Evolutionary conservation across 805 yeast genomes (phyloP).

Genomic region (Zygoascus biomembranicola): DNA sequence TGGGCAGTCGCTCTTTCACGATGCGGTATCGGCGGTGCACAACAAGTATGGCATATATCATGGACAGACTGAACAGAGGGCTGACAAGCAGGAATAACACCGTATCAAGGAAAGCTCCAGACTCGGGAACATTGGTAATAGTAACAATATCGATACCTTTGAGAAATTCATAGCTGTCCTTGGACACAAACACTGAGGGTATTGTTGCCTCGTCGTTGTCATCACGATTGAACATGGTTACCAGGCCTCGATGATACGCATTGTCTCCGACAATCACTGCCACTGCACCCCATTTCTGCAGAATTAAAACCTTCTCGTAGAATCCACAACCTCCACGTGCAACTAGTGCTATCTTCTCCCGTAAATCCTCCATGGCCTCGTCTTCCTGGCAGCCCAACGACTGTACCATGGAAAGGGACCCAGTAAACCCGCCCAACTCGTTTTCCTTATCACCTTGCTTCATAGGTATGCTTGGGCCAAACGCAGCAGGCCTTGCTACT

Average conservation of each 20-base stretch:
- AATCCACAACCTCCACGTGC: conserved; percentile 49
- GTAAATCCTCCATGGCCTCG: conserved; percentile 15
- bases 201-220: conserved; percentile 36
- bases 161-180: conserved; percentile 33
- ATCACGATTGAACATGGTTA: conserved; percentile 46
- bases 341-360: conserved; percentile 30
- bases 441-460: conserved; percentile 6
- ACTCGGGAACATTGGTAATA: conserved; percentile 18
- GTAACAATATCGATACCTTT: conserved; percentile 14
- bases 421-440: conserved; percentile 16
- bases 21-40: conserved; percentile 29
- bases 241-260: conserved; percentile 37
- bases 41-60: conserved; percentile 29
- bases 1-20: conserved; percentile 31
- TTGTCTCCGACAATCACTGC: conserved; percentile 53
- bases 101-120: conserved; percentile 30
- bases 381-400: conserved; percentile 18
- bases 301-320: conserved; percentile 40
- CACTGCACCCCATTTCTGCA: conserved; percentile 39
- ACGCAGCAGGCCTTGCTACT: conserved; percentile 32
- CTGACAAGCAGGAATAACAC: conserved; percentile 31
- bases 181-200: conserved; percentile 47
- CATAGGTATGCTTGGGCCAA: conserved; percentile 25
- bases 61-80: conserved; percentile 32
- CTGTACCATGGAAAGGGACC: conserved; percentile 17